Evolutionary conservation across 1,139 yeast species (phyloP), one percentile per base, ranked within the genome.

Genomic region (Sugiyamaella sp.): DNA sequence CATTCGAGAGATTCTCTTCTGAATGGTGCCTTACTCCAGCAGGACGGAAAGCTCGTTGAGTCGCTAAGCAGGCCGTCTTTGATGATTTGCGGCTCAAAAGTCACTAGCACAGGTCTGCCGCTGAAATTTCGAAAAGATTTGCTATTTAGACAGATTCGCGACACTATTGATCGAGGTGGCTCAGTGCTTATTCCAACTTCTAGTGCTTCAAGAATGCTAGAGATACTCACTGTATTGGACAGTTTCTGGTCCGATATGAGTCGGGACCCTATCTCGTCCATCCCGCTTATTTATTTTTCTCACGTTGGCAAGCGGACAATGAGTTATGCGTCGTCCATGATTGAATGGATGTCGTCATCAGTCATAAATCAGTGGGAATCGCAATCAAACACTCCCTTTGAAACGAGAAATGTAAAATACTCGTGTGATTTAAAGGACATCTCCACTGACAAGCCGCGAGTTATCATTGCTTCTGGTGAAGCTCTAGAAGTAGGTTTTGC

Each of bases 301-400:
- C 85, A 85, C 64, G 85, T 91, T 1, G 96, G 95, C 17, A 81
- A 89, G 1, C 84, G 93, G 65, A 80, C 88, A 1, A 72, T 93
- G 59, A 80, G 86, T 38, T 89, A 87, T 67, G 97, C 97, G 0
- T 82, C 90, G 17, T 86, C 89, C 55, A 86, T 93, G 84, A 72
- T 91, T 22, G 99, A 95, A 72, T 95, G 98, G 98, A 87, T 93
- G 93, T 84, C 95, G 0, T 80, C 91, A 1, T 79, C 83, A 24
- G 79, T 90, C 42, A 80, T 89, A 32, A 85, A 86, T 62, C 86
- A 85, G 51, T 89, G 97, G 93, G 96, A 89, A 62, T 74, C 78
- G 9, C 78, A 82, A 60, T 84, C 82, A 52, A 80, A 81, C 53
- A 80, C 86, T 1, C 97, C 97, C 0, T 86, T 87, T 55, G 76